Base-by-base conservation (phyloP, 2,329 filamentous ascomycete species). In the Dryadomyces quercus-mongolicae region DNA sequence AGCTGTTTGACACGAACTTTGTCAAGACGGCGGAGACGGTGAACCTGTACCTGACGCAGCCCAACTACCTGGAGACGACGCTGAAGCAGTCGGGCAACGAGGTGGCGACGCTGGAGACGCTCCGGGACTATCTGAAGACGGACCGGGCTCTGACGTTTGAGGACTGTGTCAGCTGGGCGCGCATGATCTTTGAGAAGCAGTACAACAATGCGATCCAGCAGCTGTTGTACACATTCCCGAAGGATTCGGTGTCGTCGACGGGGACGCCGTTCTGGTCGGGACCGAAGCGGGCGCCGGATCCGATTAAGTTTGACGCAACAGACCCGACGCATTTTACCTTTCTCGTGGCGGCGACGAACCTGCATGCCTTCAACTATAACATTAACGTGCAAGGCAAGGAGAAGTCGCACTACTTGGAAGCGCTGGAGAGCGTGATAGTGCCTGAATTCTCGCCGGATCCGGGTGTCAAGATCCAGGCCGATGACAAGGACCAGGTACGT, bases 131-230 rank as follows among this genome's bases (percentile, higher is more conserved):
- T 67, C 76, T 98, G 52, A 91, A 95, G 43, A 89, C 87, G 0
- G 89, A 96, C 62, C 93, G 95, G 68, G 92, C 93, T 4, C 75
- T 90, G 56, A 91, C 82, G 25, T 96, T 95, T 64, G 92, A 97
- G 65, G 92, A 98, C 70, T 98, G 93, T 66, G 90, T 98, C 63
- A 84, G 88, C 61, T 98, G 93, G 93, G 93, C 88, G 22, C 87
- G 93, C 49, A 80, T 87, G 65, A 80, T 95, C 62, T 98, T 98
- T 60, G 93, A 98, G 75, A 89, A 88, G 68, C 89, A 96, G 70
- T 98, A 93, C 71, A 90, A 94, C 73, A 95, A 98, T 67, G 88
- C 89, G 52, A 95, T 98, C 58, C 88, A 93, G 66, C 93, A 98
- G 69, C 76, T 98, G 52, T 75, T 98, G 38, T 94, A 87, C 76